A percentile compares a stretch with the other conserved stretches of the same genome.
Conservation (phyloP, 352 stramenopile species). For the Phytophthora parvispora region DNA sequence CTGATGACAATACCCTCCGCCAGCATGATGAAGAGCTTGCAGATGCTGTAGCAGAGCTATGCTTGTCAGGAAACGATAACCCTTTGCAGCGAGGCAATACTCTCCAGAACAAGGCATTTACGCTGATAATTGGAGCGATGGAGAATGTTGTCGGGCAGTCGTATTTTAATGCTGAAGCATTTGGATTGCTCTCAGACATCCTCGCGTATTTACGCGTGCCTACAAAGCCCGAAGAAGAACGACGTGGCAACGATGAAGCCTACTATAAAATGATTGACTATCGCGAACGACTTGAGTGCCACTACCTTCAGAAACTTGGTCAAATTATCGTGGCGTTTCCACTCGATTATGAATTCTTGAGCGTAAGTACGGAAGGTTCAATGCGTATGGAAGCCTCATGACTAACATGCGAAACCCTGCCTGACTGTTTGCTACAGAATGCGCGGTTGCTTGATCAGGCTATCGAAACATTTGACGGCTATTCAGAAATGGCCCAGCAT, state of each 20-base stretch:
- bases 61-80: constrained; percentile 49
- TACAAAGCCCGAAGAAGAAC: constrained; percentile 20
- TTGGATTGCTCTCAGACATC: constrained; percentile 55
- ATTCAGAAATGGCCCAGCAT: constrained; percentile 60
- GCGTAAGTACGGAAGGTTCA: constrained; percentile 40
- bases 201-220: constrained; percentile 48
- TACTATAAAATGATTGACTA: constrained; percentile 9
- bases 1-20: not conserved
- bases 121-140: constrained; percentile 19
- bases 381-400: not conserved
- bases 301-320: constrained; percentile 62
- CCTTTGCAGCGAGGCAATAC: constrained; percentile 15
- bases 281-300: constrained; percentile 44
- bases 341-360: constrained; percentile 66
- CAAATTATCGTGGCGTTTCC: constrained; percentile 52
- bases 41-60: constrained; percentile 49
- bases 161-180: constrained; percentile 62
- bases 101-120: constrained; percentile 53
- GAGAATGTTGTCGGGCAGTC: constrained; percentile 23
- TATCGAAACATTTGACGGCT: constrained; percentile 52
- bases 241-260: constrained; percentile 1
- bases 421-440: constrained; percentile 36
- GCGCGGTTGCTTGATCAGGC: constrained; percentile 48
- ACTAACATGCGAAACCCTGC: not conserved
- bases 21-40: constrained; percentile 37